phyloP scores from a whole-genome alignment of 371 early-diverging fungal species.

The Enterocytospora artemiae region DNA sequence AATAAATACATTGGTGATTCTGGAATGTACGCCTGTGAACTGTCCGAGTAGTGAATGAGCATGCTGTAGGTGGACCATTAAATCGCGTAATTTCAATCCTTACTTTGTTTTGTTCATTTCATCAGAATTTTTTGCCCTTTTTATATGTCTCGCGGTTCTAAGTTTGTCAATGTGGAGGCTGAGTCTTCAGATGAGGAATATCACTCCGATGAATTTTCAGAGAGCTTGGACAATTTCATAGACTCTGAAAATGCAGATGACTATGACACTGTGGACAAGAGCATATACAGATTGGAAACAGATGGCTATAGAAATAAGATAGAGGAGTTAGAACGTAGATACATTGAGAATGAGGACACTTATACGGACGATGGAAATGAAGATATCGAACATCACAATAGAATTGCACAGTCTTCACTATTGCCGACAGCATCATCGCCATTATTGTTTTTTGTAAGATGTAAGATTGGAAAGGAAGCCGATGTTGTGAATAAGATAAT shows the following conservation, averaged over 20 bases:
- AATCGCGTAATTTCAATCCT: too few relatives aligned
- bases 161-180: conserved; percentile 52
- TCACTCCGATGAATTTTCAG: conserved; percentile 13
- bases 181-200: conserved; percentile 39
- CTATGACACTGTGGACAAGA: not conserved
- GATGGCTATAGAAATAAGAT: conserved; percentile 31
- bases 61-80: too few relatives aligned
- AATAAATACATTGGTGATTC: too few relatives aligned
- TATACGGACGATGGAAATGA: conserved; percentile 21
- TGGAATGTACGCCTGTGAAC: too few relatives aligned
- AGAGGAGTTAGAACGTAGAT: not conserved
- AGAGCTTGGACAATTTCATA: conserved; percentile 36
- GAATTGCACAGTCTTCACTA: conserved; percentile 40
- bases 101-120: too few relatives aligned
- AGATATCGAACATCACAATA: not conserved
- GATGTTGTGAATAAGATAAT: conserved; percentile 33
- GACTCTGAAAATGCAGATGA: not conserved
- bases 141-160: too few relatives aligned
- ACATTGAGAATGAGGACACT: conserved; percentile 45
- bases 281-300: conserved; percentile 12
- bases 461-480: conserved; percentile 50
- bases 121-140: too few relatives aligned
- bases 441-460: conserved; percentile 54
- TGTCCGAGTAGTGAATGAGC: too few relatives aligned
- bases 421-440: conserved; percentile 49